Conservation (phyloP, 495 filamentous ascomycete species). For the Gamarada debralockiae region DNA sequence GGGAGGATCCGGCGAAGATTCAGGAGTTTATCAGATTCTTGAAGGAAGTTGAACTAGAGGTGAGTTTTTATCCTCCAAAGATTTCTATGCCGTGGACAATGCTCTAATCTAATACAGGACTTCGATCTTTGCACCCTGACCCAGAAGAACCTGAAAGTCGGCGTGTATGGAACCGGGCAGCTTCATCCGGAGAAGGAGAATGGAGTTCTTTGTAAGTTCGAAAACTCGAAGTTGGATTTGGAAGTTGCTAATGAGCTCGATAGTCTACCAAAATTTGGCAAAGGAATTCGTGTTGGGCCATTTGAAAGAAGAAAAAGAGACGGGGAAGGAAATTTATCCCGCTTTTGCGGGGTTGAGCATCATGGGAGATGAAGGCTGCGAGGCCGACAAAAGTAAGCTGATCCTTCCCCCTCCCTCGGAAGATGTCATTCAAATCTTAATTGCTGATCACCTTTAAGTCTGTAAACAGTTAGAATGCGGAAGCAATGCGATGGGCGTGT, state of each 20-base stretch:
- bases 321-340: slow-evolving; percentile 4
- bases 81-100: slow-evolving; percentile 34
- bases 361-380: too few species aligned
- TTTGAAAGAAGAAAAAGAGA: slow-evolving; percentile 35
- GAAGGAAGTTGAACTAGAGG: slow-evolving; percentile 6
- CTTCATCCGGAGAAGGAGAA: slow-evolving; percentile 42
- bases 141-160: slow-evolving; percentile 41
- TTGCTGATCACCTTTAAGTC: too few species aligned
- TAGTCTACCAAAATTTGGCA: slow-evolving; percentile 39
- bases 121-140: slow-evolving; percentile 37
- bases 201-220: slow-evolving; percentile 29
- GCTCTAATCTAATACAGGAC: slow-evolving; percentile 44
- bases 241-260: neutral
- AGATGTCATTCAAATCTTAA: too few species aligned
- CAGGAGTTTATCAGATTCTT: slow-evolving; percentile 3
- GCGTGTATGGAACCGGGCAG: slow-evolving; percentile 42
- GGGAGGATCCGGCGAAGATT: neutral
- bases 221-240: neutral
- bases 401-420: too few species aligned
- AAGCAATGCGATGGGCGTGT: too few species aligned
- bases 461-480: too few species aligned
- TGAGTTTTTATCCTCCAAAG: neutral
- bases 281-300: slow-evolving; percentile 37
- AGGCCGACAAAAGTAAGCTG: too few species aligned
- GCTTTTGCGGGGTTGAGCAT: too few species aligned